phyloP scores from a whole-genome alignment of 495 filamentous ascomycete species.

The Penicillium pancosmium region DNA sequence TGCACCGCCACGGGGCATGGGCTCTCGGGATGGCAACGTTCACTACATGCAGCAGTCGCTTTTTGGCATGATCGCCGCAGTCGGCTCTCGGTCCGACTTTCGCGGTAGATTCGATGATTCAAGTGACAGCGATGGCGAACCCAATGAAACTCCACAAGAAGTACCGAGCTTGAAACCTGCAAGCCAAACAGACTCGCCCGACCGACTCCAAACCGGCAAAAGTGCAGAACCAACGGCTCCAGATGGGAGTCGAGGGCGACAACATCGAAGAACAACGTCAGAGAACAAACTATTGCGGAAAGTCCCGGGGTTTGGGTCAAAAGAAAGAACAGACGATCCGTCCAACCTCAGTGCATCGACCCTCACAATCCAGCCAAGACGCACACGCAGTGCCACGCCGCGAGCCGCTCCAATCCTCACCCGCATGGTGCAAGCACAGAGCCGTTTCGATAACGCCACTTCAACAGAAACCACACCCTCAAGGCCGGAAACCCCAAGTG shows the following conservation, averaged over 20 bases:
- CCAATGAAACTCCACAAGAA: conserved; percentile 28
- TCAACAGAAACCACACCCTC: conserved; percentile 26
- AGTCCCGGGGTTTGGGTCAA: conserved; percentile 55
- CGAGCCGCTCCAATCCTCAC: conserved; percentile 74
- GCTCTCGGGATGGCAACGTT: conserved; percentile 43
- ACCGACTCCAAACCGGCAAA: conserved; percentile 4
- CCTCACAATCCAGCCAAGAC: conserved; percentile 25
- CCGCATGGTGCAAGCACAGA: conserved; percentile 80
- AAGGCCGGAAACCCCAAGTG: conserved; percentile 21
- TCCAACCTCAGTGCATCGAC: conserved; percentile 22
- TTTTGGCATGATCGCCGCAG: conserved; percentile 92
- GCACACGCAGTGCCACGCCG: conserved; percentile 46
- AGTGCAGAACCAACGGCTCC: conserved; percentile 2
- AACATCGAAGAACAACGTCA: conserved; percentile 60
- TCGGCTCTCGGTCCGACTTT: conserved; percentile 78
- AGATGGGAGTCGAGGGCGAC: conserved; percentile 33
- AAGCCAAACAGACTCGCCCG: conserved; percentile 12
- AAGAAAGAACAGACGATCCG: conserved; percentile 28
- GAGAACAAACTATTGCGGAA: conserved; percentile 64
- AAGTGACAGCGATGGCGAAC: conserved; percentile 76
- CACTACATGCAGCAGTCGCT: conserved; percentile 91
- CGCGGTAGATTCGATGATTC: conserved; percentile 79
- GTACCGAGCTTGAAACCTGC: conserved; percentile 14
- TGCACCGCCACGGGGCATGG: conserved; percentile 49
- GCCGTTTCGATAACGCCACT: conserved; percentile 53